Base-by-base conservation (phyloP, 1,139 yeast species). In the Candida mesenterica region DNA sequence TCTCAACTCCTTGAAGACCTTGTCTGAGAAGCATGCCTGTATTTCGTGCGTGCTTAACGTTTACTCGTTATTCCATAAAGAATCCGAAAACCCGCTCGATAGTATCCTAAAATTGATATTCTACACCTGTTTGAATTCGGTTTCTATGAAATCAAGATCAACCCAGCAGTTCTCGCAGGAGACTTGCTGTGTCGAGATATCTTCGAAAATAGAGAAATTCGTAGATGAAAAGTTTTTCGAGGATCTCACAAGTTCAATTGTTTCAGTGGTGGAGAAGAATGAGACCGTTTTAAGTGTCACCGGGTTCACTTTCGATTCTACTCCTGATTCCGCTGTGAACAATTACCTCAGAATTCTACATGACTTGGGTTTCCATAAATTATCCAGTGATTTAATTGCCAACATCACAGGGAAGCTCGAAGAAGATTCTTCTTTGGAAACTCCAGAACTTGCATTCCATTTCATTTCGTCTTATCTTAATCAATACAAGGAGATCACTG, bases 321-420 rank as follows among this genome's bases (percentile, higher is more conserved):
- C 41, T n/a, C 15, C 38, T 1, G 25, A n/a, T 12, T 33, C 37
- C 7, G 26, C 44, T 4, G 35, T 39, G 27, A 32, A 34, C 4
- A 34, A 40, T 17, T 45, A 43, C 35, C 19, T 45, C 19, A 26
- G 29, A 4, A 12, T 46, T 12, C 29, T 39, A 7, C 30, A 34
- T 25, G 39, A 40, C 10, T 27, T 44, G 23, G 44, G 41, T 14
- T 42, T 39, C 12, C 20, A 19, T 15, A 1, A 52, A 49, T 12
- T 29, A 45, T 27, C 50, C 2, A 38, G 50, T 2, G 46, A 52
- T 36, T 40, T 70, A 4, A 52, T 62, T 1, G 43, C 52, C 8
- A 32, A 43, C 0, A 46, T 58, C 19, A 40, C 55, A 15, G 50
- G 53, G 3, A 39, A 47, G 0, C 49, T 68, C 34, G 45, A 38